A percentile compares a stretch with the other conserved stretches of the same genome.
Evolutionary conservation across 1,139 yeast species (phyloP).

Genomic region (Nakaseomyces sp.): DNA sequence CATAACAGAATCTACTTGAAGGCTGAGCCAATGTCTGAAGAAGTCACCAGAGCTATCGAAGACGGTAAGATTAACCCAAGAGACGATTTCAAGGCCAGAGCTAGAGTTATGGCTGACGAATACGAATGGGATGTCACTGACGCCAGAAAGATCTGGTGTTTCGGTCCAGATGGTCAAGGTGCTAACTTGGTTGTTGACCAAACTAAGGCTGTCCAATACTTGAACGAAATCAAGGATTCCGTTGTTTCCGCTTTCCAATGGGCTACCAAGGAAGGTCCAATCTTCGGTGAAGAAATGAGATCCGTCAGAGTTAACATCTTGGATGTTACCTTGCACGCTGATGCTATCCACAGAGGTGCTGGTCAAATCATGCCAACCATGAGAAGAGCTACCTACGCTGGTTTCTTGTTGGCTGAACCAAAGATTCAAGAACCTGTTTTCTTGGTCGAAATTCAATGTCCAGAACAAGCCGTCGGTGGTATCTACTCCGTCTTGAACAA

Average conservation of each 20-base stretch:
- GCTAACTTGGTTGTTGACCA: slow-evolving; percentile 98
- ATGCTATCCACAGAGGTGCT: slow-evolving; percentile 99
- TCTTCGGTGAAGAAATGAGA: slow-evolving; percentile 94
- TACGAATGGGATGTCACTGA: slow-evolving; percentile 99
- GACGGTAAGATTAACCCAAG: slow-evolving; percentile 84
- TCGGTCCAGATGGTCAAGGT: slow-evolving; percentile 99
- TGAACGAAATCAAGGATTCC: slow-evolving; percentile 98
- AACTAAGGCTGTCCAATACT: slow-evolving; percentile 99
- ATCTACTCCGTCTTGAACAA: slow-evolving; percentile 98
- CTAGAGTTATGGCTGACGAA: slow-evolving; percentile 97
- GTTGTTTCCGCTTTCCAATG: slow-evolving; percentile 99
- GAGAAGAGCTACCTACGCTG: slow-evolving; percentile 99
- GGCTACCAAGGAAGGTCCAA: slow-evolving; percentile 99
- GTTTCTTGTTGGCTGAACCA: slow-evolving; percentile 96
- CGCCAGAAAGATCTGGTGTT: slow-evolving; percentile 99
- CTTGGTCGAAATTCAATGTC: slow-evolving; percentile 99
- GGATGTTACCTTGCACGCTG: slow-evolving; percentile 99
- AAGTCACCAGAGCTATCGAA: slow-evolving; percentile 88
- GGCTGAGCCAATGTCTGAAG: slow-evolving; percentile 95
- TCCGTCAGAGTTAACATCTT: slow-evolving; percentile 94
- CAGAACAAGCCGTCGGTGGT: slow-evolving; percentile 99
- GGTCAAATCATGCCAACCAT: slow-evolving; percentile 99
- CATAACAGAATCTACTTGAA: slow-evolving; percentile 99
- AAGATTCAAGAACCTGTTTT: slow-evolving; percentile 98
- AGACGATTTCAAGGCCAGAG: slow-evolving; percentile 99